These are phyloP conservation scores for Rhamnella rubrinervis DNA, from an alignment of 331 rosid species.

Conservation along the genomic window DNA sequence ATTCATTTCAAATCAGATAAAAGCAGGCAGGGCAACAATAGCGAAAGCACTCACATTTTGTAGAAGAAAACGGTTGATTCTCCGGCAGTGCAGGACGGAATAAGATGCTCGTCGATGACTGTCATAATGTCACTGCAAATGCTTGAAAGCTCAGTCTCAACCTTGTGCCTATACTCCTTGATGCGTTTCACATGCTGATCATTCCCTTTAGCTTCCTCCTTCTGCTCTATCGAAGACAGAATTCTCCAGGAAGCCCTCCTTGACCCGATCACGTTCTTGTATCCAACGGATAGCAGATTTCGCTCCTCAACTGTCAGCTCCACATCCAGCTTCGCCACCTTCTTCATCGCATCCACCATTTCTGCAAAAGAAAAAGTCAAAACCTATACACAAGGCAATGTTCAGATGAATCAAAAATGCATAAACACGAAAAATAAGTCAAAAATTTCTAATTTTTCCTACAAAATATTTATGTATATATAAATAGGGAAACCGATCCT, in stretches of 20 bases:
- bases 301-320: slow-evolving; percentile 65
- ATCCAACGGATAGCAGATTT: slow-evolving; percentile 60
- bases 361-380: slow-evolving; percentile 26
- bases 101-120: slow-evolving; percentile 58
- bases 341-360: slow-evolving; percentile 71
- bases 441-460: neutral
- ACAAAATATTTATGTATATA: neutral
- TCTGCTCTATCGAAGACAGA: slow-evolving; percentile 57
- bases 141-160: slow-evolving; percentile 53
- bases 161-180: slow-evolving; percentile 53
- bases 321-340: slow-evolving; percentile 55
- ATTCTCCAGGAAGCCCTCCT: slow-evolving; percentile 73
- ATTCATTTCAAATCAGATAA: neutral
- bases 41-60: slow-evolving; percentile 39
- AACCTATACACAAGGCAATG: slow-evolving; percentile 7
- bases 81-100: slow-evolving; percentile 45
- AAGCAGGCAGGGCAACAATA: neutral
- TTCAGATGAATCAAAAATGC: slow-evolving; percentile 1
- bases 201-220: slow-evolving; percentile 58
- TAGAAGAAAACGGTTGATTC: slow-evolving; percentile 64
- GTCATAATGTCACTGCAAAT: slow-evolving; percentile 58
- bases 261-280: slow-evolving; percentile 61
- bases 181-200: slow-evolving; percentile 49
- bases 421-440: neutral
- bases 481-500: neutral